Base-by-base conservation (phyloP, 148 eudicot species). In the Persicaria maculosa region DNA sequence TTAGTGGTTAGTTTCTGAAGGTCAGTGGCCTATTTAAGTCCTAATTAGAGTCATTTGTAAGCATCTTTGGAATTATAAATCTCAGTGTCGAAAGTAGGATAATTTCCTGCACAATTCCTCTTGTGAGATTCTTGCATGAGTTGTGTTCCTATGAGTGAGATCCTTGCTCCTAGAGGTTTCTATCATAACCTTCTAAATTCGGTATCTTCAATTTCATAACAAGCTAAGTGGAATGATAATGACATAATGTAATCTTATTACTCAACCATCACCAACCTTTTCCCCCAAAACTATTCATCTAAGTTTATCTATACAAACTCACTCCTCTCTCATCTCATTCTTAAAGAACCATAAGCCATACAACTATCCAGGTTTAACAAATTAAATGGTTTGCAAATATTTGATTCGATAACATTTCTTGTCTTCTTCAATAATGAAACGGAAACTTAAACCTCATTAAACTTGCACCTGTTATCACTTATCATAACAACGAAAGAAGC, bases 321-420 rank as follows among this genome's bases (percentile, higher is more conserved):
- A 20, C 20, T 57, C 62, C 10, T 57, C 22, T 57, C 1, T 57
- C 11, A 52, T 19, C 4, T 9, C 62, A 17, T 57, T 6, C 31
- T 48, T 57, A 57, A 57, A 57, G 62, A 57, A 9, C 62, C 62
- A 57, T 57, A 57, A 57, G 22, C 62, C 31, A 57, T 20, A 57
- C 62, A 57, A 57, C 40, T 31, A 31, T 31, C 40, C 40, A 31
- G 19, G 62, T 19, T 57, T 19, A 57, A 6, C 62, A 57, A 10
- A 57, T 57, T 57, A 57, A 9, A 57, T 57, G 31, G 3, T 17
- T 22, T 17, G 62, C 10, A 19, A n/a, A 19, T 55, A n/a, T n/a
- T 55, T 55, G 17, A 55, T 55, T 16, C 61, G 17, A 55, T 25
- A 57, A 19, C 62, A 57, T 57, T 54, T 57, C 9, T 57, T 25